Evolutionary conservation across 208 protist genomes (phyloP).

Genomic region (Wallacemonas sp.): DNA sequence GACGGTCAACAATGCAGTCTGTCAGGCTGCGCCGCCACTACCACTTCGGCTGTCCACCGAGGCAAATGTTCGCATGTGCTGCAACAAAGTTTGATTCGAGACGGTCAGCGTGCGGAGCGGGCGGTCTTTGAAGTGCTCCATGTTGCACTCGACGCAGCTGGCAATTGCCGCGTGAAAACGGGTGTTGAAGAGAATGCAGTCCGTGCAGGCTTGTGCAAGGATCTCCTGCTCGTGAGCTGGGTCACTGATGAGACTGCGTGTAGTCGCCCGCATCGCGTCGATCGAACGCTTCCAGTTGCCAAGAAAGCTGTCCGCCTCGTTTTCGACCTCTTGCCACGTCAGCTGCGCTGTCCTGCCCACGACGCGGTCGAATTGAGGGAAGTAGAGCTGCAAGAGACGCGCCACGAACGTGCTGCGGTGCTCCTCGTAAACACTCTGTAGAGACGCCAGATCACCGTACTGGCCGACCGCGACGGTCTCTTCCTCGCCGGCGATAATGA

Average conservation of each 20-base stretch:
- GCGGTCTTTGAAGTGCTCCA: constrained; percentile 23
- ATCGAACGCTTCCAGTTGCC: constrained; percentile 55
- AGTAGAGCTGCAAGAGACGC: constrained; percentile 32
- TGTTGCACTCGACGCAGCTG: constrained; percentile 17
- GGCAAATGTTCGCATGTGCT: constrained; percentile 79
- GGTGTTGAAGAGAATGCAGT: constrained; percentile 77
- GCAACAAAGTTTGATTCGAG: constrained; percentile 74
- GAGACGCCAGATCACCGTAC: constrained; percentile 30
- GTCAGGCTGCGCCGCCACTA: not conserved
- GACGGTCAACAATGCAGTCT: not conserved
- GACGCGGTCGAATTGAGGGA: constrained; percentile 37
- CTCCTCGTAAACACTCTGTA: constrained; percentile 36
- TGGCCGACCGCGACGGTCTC: constrained; percentile 10
- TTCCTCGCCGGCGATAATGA: constrained; percentile 3
- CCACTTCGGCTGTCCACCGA: constrained; percentile 12
- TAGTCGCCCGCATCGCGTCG: constrained; percentile 29
- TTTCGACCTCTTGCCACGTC: constrained; percentile 28
- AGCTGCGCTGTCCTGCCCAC: constrained; percentile 26
- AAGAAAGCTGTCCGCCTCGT: constrained; percentile 53
- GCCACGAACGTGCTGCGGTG: constrained; percentile 41
- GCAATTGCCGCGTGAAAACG: constrained; percentile 57
- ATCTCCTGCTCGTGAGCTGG: constrained; percentile 44
- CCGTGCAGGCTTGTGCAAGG: constrained; percentile 76
- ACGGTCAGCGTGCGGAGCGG: constrained; percentile 54
- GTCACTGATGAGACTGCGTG: constrained; percentile 41